Evolutionary conservation across 768 basidiomycete species (phyloP).

Genomic region (Royoungia palumana): DNA sequence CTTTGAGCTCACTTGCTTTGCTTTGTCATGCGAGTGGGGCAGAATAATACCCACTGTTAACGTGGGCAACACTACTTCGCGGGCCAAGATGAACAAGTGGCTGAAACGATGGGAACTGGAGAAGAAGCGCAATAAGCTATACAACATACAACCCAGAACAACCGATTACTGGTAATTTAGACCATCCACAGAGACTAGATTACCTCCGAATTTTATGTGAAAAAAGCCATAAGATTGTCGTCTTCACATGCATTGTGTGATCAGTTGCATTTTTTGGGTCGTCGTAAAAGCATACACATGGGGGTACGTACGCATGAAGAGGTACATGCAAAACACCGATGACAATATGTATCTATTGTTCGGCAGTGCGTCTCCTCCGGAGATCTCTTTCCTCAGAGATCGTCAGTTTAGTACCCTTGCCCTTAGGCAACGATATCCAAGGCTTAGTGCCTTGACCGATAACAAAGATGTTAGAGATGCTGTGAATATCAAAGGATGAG

Average conservation of each 20-base stretch:
- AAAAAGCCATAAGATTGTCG: background rate
- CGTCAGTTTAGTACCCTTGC: constrained; percentile 96
- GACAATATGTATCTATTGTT: constrained; percentile 45
- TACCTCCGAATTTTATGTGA: too few relatives aligned
- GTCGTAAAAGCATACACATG: constrained; percentile 20
- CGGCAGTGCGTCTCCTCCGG: constrained; percentile 78
- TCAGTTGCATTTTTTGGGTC: constrained; percentile 21
- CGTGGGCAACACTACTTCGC: constrained; percentile 65
- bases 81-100: constrained; percentile 89
- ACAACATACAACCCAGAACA: constrained; percentile 36
- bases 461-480: constrained; percentile 96
- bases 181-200: background rate
- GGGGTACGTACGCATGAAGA: constrained; percentile 11
- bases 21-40: constrained; percentile 78
- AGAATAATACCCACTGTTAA: constrained; percentile 97
- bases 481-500: constrained; percentile 28
- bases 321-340: constrained; percentile 2
- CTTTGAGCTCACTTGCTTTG: constrained; percentile 93
- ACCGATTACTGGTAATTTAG: constrained; percentile 45
- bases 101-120: constrained; percentile 86
- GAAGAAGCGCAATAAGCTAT: constrained; percentile 49
- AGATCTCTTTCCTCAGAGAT: constrained; percentile 96
- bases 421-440: constrained; percentile 95
- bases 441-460: constrained; percentile 95
- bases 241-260: constrained; percentile 15